Evolutionary conservation across 257 asterid genomes (phyloP).

Genomic region (Handroanthus guayacan): DNA sequence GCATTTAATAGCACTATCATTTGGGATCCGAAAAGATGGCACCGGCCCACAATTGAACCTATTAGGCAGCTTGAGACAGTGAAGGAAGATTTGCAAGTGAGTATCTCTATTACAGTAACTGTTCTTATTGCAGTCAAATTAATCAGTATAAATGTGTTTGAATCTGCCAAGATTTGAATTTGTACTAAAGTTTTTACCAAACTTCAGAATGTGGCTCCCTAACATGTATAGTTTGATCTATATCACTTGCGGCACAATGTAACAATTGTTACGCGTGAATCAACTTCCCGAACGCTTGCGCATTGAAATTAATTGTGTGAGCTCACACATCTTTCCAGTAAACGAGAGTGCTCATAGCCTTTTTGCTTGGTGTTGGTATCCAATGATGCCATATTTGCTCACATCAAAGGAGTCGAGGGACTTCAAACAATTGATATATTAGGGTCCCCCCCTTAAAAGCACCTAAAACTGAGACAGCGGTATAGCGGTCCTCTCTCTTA

Average conservation of each 20-base stretch:
- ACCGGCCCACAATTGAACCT: slow-evolving; percentile 62
- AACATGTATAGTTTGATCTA: not conserved
- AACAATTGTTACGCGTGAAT: slow-evolving; percentile 6
- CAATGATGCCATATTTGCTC: too few relatives aligned
- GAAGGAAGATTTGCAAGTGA: slow-evolving; percentile 62
- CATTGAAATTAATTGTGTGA: slow-evolving; percentile 8
- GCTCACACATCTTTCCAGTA: not conserved
- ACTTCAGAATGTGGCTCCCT: not conserved
- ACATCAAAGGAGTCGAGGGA: too few relatives aligned
- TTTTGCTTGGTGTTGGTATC: not conserved
- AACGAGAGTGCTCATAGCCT: not conserved
- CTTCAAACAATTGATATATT: too few relatives aligned
- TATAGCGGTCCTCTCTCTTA: too few relatives aligned
- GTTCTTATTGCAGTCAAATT: slow-evolving; percentile 11
- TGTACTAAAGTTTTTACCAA: slow-evolving; percentile 14
- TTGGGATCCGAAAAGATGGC: slow-evolving; percentile 85
- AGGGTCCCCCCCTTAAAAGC: too few relatives aligned
- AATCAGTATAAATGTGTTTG: not conserved
- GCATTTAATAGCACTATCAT: slow-evolving; percentile 81
- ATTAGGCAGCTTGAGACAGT: slow-evolving; percentile 59
- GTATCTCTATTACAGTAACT: slow-evolving; percentile 24
- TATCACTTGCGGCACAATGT: not conserved
- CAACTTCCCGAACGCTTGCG: slow-evolving; percentile 7
- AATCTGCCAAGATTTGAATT: slow-evolving; percentile 9
- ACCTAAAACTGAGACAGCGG: too few relatives aligned